phyloP scores from a whole-genome alignment of 75 land plant genomes.

The Selaginella moellendorffii region DNA sequence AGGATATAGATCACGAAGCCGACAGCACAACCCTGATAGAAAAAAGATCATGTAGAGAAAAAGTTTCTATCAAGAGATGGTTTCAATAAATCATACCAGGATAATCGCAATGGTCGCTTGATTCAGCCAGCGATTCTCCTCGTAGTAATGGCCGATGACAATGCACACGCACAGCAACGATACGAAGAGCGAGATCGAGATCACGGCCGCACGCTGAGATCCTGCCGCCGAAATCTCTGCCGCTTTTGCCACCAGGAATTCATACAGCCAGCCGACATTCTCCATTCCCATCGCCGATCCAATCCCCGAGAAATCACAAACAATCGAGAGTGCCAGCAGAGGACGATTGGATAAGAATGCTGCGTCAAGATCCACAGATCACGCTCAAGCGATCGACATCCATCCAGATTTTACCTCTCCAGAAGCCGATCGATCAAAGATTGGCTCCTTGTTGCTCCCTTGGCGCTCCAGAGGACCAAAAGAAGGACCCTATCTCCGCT shows the following conservation, averaged over 20 bases:
- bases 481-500: too few relatives aligned
- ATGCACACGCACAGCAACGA: constrained; percentile 68
- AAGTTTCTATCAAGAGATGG: not conserved
- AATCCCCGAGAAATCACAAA: too few relatives aligned
- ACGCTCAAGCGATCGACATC: too few relatives aligned
- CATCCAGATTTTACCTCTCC: too few relatives aligned
- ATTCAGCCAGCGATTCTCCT: constrained; percentile 76
- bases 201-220: too few relatives aligned
- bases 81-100: constrained; percentile 22
- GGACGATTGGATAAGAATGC: too few relatives aligned
- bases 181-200: constrained; percentile 46
- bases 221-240: not conserved
- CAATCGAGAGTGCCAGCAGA: too few relatives aligned
- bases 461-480: too few relatives aligned
- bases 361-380: too few relatives aligned
- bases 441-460: too few relatives aligned
- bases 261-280: not conserved
- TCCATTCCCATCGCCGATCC: not conserved
- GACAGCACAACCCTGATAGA: constrained; percentile 46
- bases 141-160: constrained; percentile 68
- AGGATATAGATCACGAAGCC: constrained; percentile 42
- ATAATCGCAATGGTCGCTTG: constrained; percentile 69
- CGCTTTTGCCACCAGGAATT: not conserved
- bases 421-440: too few relatives aligned
- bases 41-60: not conserved